Evolutionary conservation across 2,329 filamentous ascomycete species (phyloP).

Genomic region (Thyridium curvatum): DNA sequence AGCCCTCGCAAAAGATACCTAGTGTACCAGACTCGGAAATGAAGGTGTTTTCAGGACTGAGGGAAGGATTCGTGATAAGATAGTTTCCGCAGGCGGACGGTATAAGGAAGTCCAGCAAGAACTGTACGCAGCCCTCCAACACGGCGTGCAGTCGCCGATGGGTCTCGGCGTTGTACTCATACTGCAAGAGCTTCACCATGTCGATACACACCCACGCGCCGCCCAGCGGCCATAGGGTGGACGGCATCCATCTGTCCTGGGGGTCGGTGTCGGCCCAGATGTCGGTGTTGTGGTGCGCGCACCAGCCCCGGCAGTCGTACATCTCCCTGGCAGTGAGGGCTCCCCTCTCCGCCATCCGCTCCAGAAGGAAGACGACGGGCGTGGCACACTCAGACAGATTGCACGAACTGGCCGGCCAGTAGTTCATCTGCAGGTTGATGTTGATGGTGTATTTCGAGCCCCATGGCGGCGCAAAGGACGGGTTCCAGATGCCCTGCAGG

Average conservation of each 20-base stretch:
- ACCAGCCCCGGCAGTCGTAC: constrained; percentile 25
- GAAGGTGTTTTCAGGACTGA: constrained; percentile 26
- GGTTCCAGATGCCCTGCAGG: constrained; percentile 38
- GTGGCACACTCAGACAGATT: constrained; percentile 23
- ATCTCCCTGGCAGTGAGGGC: constrained; percentile 21
- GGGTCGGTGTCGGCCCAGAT: constrained; percentile 27
- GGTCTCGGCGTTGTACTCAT: constrained; percentile 15
- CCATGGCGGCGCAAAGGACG: constrained; percentile 34
- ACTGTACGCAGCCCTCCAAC: constrained; percentile 20
- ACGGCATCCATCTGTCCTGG: constrained; percentile 23
- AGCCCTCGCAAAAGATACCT: constrained; percentile 32
- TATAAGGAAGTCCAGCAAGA: constrained; percentile 20
- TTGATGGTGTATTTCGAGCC: constrained; percentile 44
- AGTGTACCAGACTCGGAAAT: constrained; percentile 23
- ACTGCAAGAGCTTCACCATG: constrained; percentile 18
- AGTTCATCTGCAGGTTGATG: constrained; percentile 48
- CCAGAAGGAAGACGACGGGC: constrained; percentile 31
- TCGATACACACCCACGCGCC: constrained; percentile 20
- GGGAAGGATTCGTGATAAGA: constrained; percentile 23
- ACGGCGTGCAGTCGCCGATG: constrained; percentile 16
- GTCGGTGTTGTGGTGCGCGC: constrained; percentile 28
- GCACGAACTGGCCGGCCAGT: constrained; percentile 31
- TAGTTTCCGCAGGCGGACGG: constrained; percentile 13
- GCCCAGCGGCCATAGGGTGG: constrained; percentile 20
- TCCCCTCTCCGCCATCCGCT: constrained; percentile 25